Conservation (phyloP, 306 rosid species). For the Castanospermum australe region DNA sequence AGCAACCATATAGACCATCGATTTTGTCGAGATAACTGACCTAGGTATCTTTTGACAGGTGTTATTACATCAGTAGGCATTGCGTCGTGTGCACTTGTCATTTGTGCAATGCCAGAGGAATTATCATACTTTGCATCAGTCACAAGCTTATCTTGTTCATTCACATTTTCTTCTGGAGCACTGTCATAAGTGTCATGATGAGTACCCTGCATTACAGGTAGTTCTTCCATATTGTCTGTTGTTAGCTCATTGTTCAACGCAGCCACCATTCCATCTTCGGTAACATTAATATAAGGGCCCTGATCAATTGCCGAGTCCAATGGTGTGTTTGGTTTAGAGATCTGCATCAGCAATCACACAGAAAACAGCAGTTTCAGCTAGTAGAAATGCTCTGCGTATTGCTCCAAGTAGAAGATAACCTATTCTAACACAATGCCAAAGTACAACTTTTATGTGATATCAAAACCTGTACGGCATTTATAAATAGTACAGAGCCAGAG, state of each 20-base stretch:
- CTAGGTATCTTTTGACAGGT: constrained; percentile 51
- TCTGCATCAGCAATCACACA: constrained; percentile 41
- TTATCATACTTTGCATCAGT: constrained; percentile 30
- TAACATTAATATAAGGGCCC: constrained; percentile 75
- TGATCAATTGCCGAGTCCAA: constrained; percentile 62
- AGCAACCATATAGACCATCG: constrained; percentile 76
- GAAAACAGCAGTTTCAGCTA: constrained; percentile 29
- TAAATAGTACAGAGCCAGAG: background rate
- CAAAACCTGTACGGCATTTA: background rate
- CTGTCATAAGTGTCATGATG: constrained; percentile 27
- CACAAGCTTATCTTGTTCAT: constrained; percentile 25
- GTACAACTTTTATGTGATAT: constrained; percentile 3
- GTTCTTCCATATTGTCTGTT: constrained; percentile 38
- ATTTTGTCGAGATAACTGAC: constrained; percentile 51
- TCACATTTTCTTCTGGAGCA: constrained; percentile 22
- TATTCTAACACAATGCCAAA: background rate
- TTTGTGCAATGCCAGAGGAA: constrained; percentile 18
- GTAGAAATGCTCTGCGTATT: constrained; percentile 13
- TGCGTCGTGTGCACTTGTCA: constrained; percentile 22
- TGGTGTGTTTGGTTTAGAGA: constrained; percentile 38
- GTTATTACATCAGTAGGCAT: constrained; percentile 31
- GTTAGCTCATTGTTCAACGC: constrained; percentile 56
- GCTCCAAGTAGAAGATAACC: background rate
- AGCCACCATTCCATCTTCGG: constrained; percentile 84
- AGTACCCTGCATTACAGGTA: constrained; percentile 26